phyloP scores from a whole-genome alignment of 2,329 filamentous ascomycete genomes.

The Pestalotiopsis sp. region DNA sequence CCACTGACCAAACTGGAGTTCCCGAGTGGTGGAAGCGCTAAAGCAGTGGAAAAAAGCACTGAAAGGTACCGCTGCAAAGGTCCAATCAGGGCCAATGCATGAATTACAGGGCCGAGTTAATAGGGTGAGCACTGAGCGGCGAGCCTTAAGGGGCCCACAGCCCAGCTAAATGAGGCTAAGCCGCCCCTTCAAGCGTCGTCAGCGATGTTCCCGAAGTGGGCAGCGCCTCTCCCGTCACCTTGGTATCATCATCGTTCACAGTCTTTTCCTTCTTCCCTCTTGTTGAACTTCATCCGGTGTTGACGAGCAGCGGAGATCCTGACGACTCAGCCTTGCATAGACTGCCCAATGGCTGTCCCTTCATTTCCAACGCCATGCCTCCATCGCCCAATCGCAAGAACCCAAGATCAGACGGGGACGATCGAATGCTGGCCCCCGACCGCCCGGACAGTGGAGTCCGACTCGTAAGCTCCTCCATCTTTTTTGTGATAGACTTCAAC shows the following conservation, averaged over 20 bases:
- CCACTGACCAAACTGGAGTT: neutral
- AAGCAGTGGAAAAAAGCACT: neutral
- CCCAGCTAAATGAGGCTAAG: constrained; percentile 6
- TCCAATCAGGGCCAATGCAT: constrained; percentile 1
- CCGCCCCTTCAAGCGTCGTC: neutral
- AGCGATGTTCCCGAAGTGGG: neutral
- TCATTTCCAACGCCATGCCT: constrained; percentile 4
- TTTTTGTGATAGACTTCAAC: neutral
- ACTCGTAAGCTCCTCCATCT: neutral
- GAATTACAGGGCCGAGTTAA: neutral
- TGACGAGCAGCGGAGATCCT: neutral
- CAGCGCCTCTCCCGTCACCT: constrained; percentile 3
- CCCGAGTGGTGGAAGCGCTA: neutral
- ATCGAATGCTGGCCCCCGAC: neutral
- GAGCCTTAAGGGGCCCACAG: neutral
- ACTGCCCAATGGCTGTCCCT: neutral
- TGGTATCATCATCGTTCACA: neutral
- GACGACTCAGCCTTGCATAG: neutral
- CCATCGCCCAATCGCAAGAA: neutral
- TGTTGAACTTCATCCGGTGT: neutral
- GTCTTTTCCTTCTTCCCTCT: neutral
- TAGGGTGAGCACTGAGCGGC: too few relatives aligned
- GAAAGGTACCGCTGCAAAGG: neutral
- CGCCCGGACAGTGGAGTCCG: neutral
- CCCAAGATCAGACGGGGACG: neutral